These are phyloP conservation scores for Linnemannia elongata DNA, from an alignment of 192 early-diverging fungal genomes.

Conservation along the genomic window DNA sequence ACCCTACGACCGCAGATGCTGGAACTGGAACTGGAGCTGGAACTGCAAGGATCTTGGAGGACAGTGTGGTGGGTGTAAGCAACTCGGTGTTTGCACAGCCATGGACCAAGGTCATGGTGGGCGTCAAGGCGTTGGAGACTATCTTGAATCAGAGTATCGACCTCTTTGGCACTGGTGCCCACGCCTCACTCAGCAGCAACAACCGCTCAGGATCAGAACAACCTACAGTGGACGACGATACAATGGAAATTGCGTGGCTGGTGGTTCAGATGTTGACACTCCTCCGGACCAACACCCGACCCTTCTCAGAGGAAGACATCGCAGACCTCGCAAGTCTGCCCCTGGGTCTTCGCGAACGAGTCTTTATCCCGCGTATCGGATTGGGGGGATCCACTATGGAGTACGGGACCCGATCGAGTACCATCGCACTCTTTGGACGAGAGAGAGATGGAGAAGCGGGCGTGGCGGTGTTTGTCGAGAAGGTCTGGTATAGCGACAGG, in stretches of 20 bases:
- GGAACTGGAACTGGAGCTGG: neutral
- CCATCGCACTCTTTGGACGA: conserved; percentile 39
- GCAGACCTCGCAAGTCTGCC: neutral
- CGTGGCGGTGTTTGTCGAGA: conserved; percentile 50
- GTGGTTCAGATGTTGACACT: conserved; percentile 40
- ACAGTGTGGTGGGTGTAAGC: conserved; percentile 52
- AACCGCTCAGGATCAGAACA: neutral
- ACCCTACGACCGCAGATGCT: neutral
- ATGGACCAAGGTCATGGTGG: conserved; percentile 61
- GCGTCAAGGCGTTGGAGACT: conserved; percentile 31
- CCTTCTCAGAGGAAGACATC: conserved; percentile 3
- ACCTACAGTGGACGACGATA: neutral
- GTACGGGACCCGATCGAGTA: conserved; percentile 44
- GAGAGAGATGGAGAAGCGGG: neutral
- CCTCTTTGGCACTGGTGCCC: conserved; percentile 27
- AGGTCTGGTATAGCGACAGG: conserved; percentile 31
- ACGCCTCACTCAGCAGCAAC: conserved; percentile 17
- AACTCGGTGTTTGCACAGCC: conserved; percentile 58
- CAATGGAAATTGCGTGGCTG: conserved; percentile 40
- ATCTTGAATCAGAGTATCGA: conserved; percentile 28
- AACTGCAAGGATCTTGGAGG: neutral
- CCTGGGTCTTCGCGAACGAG: conserved; percentile 17
- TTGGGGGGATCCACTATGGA: neutral
- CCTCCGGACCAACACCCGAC: conserved; percentile 18
- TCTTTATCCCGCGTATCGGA: conserved; percentile 32